Base-by-base conservation (phyloP, 2,329 filamentous ascomycete species). In the Rhinocladiella mackenziei region DNA sequence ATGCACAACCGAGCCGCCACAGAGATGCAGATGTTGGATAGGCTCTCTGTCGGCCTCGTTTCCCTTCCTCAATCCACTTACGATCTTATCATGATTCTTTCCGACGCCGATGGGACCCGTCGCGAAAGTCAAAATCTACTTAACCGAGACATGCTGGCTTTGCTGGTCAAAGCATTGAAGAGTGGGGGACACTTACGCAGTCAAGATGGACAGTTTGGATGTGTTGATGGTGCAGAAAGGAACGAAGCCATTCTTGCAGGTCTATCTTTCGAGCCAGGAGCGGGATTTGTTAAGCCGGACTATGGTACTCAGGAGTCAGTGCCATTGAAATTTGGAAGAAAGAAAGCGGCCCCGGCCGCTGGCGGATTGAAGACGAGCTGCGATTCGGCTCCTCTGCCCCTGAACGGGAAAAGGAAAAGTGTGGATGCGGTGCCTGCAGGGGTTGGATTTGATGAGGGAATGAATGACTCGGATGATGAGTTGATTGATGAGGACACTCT, bases 11-110 rank as follows among this genome's bases (percentile, higher is more conserved):
- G 88, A 61, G 71, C 76, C 53, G 73, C 77, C 33, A 91, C 89
- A 51, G 92, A 98, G 62, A 75, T 98, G 40, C 92, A 97, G 67
- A 98, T 98, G 92, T 84, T 98, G 50, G 92, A 98, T 70, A 87
- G 92, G 39, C 78, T 98, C 29, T 81, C 86, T 2, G 78, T 86
- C 25, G 88, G 88, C 50, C 74, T 95, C 26, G 86, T 92, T 45
- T 73, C 81, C 5, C 80, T 98, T 0, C 84, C 89, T 1, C 57
- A 77, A 41, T 71, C 78, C 36, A 85, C 86, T 42, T 98, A 98
- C 72, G 86, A 94, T 63, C 69, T 85, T 31, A 78, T 97, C 31
- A 77, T 96, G 35, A 76, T 98, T 41, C 81, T 97, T 51, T 84
- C 86, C 53, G 87, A 89, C 65, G 76, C 82, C 45, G 81, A 87